Evolutionary conservation across 164 flowering plant species (phyloP).

Genomic region (Vitis vinifera): ASM3070453v1 NC_081822.1:22821501-22822000

Average conservation of each 20-base stretch:
- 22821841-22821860: slow-evolving; percentile 38
- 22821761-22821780: slow-evolving; percentile 90
- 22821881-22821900: slow-evolving; percentile 28
- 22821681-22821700: background rate
- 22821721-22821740: slow-evolving; percentile 63
- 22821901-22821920: slow-evolving; percentile 20
- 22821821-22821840: slow-evolving; percentile 38
- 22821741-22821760: slow-evolving; percentile 72
- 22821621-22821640: too few species aligned
- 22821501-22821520: too few species aligned
- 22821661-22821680: too few species aligned
- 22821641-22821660: too few species aligned
- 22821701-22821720: slow-evolving; percentile 95
- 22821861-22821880: slow-evolving; percentile 25
- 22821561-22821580: too few species aligned
- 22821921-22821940: slow-evolving; percentile 20
- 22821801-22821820: slow-evolving; percentile 58
- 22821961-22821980: slow-evolving; percentile 23
- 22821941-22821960: slow-evolving; percentile 26
- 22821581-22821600: too few species aligned
- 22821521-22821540: too few species aligned
- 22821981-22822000: slow-evolving; percentile 32
- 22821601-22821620: too few species aligned
- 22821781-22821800: slow-evolving; percentile 81
- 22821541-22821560: too few species aligned